A percentile compares a stretch with the other conserved stretches of the same genome.
Evolutionary conservation across 2,329 filamentous ascomycete species (phyloP).

Genomic region (Pyrenochaeta sp.): DNA sequence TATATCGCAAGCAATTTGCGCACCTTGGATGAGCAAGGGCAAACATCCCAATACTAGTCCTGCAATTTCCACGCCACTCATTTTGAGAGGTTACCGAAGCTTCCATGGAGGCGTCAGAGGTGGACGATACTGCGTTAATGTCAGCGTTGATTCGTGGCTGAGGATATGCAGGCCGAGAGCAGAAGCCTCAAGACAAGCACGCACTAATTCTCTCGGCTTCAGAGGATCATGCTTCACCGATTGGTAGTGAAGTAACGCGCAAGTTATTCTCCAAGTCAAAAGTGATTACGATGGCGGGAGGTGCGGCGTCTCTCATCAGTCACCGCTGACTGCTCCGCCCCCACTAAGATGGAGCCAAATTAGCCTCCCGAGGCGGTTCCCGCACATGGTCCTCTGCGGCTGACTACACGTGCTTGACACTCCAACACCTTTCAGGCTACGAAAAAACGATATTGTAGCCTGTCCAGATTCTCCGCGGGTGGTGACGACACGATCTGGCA

Average conservation of each 20-base stretch:
- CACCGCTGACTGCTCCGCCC: constrained; percentile 15
- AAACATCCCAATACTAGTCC: constrained; percentile 49
- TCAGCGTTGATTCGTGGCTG: constrained; percentile 3
- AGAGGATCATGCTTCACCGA: not conserved
- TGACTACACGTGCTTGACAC: constrained; percentile 5
- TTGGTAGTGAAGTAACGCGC: not conserved
- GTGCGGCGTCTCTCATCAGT: constrained; percentile 5
- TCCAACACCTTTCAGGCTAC: constrained; percentile 3
- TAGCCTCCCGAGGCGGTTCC: constrained; percentile 7
- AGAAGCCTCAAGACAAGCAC: not conserved
- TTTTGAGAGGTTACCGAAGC: constrained; percentile 7
- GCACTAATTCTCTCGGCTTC: not conserved
- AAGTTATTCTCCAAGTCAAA: not conserved
- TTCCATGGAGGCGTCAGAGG: not conserved
- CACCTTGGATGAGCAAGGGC: constrained; percentile 49
- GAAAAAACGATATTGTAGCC: constrained; percentile 4
- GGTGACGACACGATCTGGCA: not conserved
- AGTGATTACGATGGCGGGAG: constrained; percentile 2
- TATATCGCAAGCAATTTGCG: constrained; percentile 5
- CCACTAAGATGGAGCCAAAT: constrained; percentile 10
- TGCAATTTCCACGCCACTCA: constrained; percentile 45
- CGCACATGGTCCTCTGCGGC: not conserved
- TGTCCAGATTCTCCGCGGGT: not conserved
- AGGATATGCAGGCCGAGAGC: not conserved
- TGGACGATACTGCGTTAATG: constrained; percentile 13